Percentiles rank a stretch among this genome's conserved stretches.
Evolutionary conservation across 1,284 basidiomycete species (phyloP).

Genomic region (Rhodotorula sp.): DNA sequence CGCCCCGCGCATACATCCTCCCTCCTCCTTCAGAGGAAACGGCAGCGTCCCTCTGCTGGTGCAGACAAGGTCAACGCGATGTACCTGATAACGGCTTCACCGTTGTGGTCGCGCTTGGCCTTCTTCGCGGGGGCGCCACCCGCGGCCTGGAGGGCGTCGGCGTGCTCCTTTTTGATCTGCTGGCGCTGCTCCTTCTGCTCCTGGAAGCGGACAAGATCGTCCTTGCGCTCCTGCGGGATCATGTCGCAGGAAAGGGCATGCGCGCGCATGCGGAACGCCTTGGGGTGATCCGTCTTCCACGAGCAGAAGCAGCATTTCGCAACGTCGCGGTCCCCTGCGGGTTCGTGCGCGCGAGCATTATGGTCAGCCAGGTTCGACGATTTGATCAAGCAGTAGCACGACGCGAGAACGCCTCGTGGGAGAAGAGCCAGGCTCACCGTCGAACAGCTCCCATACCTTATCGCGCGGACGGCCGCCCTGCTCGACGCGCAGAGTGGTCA

Average conservation of each 20-base stretch:
- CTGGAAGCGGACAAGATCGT: conserved; percentile 15
- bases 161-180: conserved; percentile 18
- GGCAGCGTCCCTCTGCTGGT: too few relatives aligned
- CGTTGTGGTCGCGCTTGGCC: conserved; percentile 16
- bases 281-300: conserved; percentile 48
- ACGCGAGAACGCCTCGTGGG: background rate
- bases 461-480: conserved; percentile 43
- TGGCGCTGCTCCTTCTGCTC: conserved; percentile 28
- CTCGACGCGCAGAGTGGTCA: background rate
- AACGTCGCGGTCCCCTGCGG: conserved; percentile 22
- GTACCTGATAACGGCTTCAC: background rate
- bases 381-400: accelerated
- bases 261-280: conserved; percentile 48
- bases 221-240: conserved; percentile 32
- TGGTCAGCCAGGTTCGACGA: background rate
- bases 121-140: conserved; percentile 9
- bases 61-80: background rate
- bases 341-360: background rate
- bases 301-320: conserved; percentile 43
- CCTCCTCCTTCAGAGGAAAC: too few relatives aligned
- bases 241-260: conserved; percentile 43
- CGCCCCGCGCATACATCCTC: conserved; percentile 12
- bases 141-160: background rate
- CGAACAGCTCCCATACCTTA: conserved; percentile 44
- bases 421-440: conserved; percentile 22